Base-by-base conservation (phyloP, 139 green algal species). In the Asterochloris sp. region DNA sequence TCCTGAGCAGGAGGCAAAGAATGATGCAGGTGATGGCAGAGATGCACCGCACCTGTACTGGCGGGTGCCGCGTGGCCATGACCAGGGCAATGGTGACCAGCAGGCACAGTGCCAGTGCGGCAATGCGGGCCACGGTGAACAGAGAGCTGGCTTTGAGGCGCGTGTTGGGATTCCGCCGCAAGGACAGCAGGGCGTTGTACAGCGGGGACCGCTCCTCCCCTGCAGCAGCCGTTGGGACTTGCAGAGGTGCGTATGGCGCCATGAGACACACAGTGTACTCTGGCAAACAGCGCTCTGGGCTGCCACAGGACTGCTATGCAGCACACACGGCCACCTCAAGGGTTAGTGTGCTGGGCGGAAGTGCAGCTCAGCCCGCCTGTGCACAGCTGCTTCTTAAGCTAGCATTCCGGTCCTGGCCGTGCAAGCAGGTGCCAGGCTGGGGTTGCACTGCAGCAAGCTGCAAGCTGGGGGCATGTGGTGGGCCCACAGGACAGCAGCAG, bases 181-280 rank as follows among this genome's bases (percentile, higher is more conserved):
- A 14, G 23, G 21, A 61, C 26, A 80, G 60, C 54, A 80, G 23
- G 13, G 76, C 38, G 60, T 54, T 80, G 14, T 80, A 80, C 76
- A 80, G 61, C 19, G n/a, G 23, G 10, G 76, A 80, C 14, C 76
- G 60, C 60, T 80, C 76, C 23, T 80, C 76, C 38, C 76, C 76
- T 80, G 54, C 60, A 69, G 60, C 47, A 60, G 0, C 9, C 0
- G 13, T 26, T 2, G 21, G 21, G 66, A 71, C 19, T 1, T 71
- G 19, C 21, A 71, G 66, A 71, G 21, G 66, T 26, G 21, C 4
- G 4, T 8, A 9, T 10, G 1, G 17, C 4, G 21, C 17, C 21
- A 4, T 2, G 17, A 71, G 66, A 24, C 66, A 24, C 21, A 21
- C 19, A 8, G 17, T 71, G 66, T 8, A 26, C 21, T 71, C 2